A percentile compares a stretch with the other conserved stretches of the same genome.
Evolutionary conservation across 2,329 filamentous ascomycete genomes (phyloP).

Genomic region (Leptographium wingfieldii): DNA sequence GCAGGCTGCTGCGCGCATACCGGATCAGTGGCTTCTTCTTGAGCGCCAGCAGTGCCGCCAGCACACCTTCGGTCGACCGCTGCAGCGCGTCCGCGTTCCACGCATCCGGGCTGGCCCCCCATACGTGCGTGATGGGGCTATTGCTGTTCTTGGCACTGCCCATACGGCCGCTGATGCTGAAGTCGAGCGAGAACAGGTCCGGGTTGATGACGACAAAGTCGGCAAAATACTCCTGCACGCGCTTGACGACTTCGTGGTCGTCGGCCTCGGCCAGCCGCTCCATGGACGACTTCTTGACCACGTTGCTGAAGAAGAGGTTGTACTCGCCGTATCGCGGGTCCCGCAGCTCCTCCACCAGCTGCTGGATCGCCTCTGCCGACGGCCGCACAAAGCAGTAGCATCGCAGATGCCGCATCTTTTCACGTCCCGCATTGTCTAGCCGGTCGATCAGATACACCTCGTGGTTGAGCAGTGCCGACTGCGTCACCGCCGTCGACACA

Average conservation of each 20-base stretch:
- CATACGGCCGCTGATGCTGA: constrained; percentile 21
- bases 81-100: constrained; percentile 89
- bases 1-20: constrained; percentile 79
- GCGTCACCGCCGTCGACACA: constrained; percentile 87
- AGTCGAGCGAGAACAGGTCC: constrained; percentile 72
- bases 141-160: neutral
- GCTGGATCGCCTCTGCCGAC: constrained; percentile 83
- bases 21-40: constrained; percentile 96
- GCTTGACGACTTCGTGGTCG: constrained; percentile 90
- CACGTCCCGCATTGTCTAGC: constrained; percentile 74
- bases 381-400: constrained; percentile 90
- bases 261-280: constrained; percentile 93
- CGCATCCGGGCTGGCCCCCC: constrained; percentile 67
- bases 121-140: constrained; percentile 48
- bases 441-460: constrained; percentile 97
- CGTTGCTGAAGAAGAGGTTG: constrained; percentile 93
- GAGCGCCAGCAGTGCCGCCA: constrained; percentile 72
- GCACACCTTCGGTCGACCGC: constrained; percentile 72
- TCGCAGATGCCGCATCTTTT: constrained; percentile 95
- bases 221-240: constrained; percentile 90
- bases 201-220: constrained; percentile 94
- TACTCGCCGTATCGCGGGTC: constrained; percentile 98
- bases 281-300: constrained; percentile 89
- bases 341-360: constrained; percentile 85
- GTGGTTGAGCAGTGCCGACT: constrained; percentile 87